Evolutionary conservation across 139 green algal genomes (phyloP).

Genomic region (Chara braunii): DNA sequence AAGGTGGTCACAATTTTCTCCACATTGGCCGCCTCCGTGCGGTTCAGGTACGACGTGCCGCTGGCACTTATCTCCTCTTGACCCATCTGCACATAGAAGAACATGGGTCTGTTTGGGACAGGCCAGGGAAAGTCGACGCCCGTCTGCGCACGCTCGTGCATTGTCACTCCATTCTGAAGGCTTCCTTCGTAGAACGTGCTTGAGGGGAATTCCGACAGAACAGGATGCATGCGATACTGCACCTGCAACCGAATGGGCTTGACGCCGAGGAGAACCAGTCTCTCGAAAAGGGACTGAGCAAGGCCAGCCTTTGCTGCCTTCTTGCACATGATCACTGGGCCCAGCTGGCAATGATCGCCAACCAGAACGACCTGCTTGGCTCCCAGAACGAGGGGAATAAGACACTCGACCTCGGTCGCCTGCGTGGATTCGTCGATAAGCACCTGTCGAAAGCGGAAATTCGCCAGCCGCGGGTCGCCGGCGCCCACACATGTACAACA

Average conservation of each 20-base stretch:
- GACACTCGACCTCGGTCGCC: conserved; percentile 82
- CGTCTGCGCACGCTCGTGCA: conserved; percentile 47
- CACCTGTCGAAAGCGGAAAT: conserved; percentile 83
- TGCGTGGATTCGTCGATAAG: conserved; percentile 92
- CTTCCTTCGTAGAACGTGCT: conserved; percentile 97
- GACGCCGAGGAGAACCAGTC: conserved; percentile 82
- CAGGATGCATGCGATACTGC: conserved; percentile 98
- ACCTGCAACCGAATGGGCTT: conserved; percentile 84
- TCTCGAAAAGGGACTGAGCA: conserved; percentile 86
- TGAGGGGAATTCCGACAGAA: conserved; percentile 85
- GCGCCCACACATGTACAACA: conserved; percentile 87
- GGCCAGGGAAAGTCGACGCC: conserved; percentile 74
- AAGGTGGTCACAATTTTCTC: conserved; percentile 87
- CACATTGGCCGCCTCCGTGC: conserved; percentile 79
- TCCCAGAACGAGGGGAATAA: conserved; percentile 92
- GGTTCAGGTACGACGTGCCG: conserved; percentile 95
- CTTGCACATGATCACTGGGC: conserved; percentile 86
- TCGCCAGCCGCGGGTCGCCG: conserved; percentile 71
- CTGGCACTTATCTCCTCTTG: conserved; percentile 62
- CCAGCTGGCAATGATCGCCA: conserved; percentile 88
- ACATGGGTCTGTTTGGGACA: conserved; percentile 71
- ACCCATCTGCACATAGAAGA: conserved; percentile 91
- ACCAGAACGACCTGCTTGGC: conserved; percentile 85
- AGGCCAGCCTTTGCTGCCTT: conserved; percentile 77
- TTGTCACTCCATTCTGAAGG: conserved; percentile 73